These are phyloP conservation scores for Sarcocystis neurona DNA, from an alignment of 169 alveolate genomes.

Conservation along the genomic window DNA sequence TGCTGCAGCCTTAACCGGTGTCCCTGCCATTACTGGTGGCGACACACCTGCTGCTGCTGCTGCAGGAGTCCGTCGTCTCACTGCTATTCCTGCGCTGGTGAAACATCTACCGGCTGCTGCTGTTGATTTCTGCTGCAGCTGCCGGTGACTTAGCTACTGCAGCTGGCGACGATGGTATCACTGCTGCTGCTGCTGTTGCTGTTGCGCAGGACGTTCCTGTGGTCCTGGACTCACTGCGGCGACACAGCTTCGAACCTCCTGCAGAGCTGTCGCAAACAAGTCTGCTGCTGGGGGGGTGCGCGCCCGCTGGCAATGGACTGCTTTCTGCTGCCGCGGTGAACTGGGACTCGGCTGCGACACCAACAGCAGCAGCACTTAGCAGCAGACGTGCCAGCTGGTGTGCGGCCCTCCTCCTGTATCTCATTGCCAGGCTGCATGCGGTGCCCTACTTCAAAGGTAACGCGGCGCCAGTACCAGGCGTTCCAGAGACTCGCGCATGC, in stretches of 20 bases:
- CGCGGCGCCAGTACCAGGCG: background rate
- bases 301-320: background rate
- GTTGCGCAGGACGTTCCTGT: conserved; percentile 44
- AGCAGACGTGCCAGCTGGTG: conserved; percentile 22
- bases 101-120: too few species aligned
- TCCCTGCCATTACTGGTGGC: too few species aligned
- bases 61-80: background rate
- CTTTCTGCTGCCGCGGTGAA: background rate
- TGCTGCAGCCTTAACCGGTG: too few species aligned
- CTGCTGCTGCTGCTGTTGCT: background rate
- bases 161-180: too few species aligned
- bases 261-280: background rate
- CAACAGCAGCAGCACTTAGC: background rate
- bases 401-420: conserved; percentile 38
- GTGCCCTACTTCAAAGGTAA: conserved; percentile 55
- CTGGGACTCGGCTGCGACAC: conserved; percentile 26
- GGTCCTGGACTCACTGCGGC: conserved; percentile 17
- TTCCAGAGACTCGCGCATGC: background rate
- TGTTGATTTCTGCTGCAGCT: too few species aligned
- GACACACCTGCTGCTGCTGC: background rate
- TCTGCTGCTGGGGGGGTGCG: background rate
- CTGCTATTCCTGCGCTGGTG: too few species aligned
- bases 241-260: conserved; percentile 12
- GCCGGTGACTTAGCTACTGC: too few species aligned
- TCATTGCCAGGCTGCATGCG: conserved; percentile 40